A percentile compares a stretch with the other conserved stretches of the same genome.
Conservation (phyloP, 352 stramenopile genomes). For the Plasmopara muralis region DNA sequence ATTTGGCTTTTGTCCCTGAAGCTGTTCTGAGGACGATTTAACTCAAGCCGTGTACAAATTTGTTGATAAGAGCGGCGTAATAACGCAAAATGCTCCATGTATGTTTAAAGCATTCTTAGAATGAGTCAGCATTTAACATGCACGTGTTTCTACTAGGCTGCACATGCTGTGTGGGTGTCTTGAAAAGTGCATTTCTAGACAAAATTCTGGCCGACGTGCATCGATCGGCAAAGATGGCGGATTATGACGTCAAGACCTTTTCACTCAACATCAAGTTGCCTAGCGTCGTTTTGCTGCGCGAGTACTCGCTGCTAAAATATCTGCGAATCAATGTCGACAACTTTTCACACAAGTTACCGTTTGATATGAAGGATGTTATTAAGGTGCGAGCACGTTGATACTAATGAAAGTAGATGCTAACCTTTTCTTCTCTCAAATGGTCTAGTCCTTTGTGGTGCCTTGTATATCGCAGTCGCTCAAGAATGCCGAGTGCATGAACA, state of each 20-base stretch:
- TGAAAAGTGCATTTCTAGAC: conserved; percentile 40
- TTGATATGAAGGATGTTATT: conserved; percentile 75
- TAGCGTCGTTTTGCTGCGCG: conserved; percentile 65
- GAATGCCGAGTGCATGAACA: conserved; percentile 42
- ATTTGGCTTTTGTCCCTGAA: conserved; percentile 5
- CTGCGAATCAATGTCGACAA: conserved; percentile 30
- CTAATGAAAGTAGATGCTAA: too few relatives aligned
- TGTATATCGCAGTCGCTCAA: conserved; percentile 41
- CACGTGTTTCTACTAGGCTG: conserved; percentile 29
- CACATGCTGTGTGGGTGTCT: conserved; percentile 60
- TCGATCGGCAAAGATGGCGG: conserved; percentile 27
- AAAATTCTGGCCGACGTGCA: conserved; percentile 37
- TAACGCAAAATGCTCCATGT: conserved; percentile 16
- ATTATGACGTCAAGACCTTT: conserved; percentile 65
- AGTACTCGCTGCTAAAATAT: conserved; percentile 67
- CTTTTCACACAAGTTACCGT: conserved; percentile 31
- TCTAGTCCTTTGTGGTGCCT: conserved; percentile 37
- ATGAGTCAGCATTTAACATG: neutral
- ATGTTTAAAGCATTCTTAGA: neutral
- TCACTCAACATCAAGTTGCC: conserved; percentile 77
- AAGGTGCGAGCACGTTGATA: conserved; percentile 33
- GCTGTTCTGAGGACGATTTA: conserved; percentile 29
- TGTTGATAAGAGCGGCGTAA: conserved; percentile 15
- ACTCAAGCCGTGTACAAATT: conserved; percentile 19
- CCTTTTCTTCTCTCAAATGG: too few relatives aligned